Evolutionary conservation across 2,329 filamentous ascomycete genomes (phyloP).

Genomic region (Lachnellula hyalina): DNA sequence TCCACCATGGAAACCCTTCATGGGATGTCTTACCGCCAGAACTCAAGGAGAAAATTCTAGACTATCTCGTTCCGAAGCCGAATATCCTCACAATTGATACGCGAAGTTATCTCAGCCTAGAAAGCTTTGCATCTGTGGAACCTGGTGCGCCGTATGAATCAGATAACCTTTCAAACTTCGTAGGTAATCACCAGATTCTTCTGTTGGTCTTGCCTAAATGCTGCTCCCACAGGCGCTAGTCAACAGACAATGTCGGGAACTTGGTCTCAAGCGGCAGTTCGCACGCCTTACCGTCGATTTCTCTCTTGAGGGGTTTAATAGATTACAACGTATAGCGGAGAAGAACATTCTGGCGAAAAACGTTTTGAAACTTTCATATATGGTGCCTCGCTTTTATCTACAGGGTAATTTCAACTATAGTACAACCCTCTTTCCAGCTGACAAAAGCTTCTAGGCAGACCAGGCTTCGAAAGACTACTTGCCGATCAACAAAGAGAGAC

Average conservation of each 20-base stretch:
- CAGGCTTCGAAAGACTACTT: slow-evolving; percentile 3
- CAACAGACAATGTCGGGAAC: slow-evolving; percentile 1
- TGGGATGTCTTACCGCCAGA: background rate
- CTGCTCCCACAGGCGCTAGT: slow-evolving; percentile 1
- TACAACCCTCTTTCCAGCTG: background rate
- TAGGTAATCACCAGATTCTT: background rate
- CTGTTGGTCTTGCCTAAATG: background rate
- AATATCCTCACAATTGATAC: slow-evolving; percentile 2
- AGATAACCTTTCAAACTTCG: background rate
- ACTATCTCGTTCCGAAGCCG: slow-evolving; percentile 1
- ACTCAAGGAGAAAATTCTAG: background rate
- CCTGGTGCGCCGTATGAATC: background rate
- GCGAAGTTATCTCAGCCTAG: slow-evolving; percentile 9
- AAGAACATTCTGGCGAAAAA: slow-evolving; percentile 45
- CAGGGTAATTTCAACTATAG: slow-evolving; percentile 36
- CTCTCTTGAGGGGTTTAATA: slow-evolving; percentile 43
- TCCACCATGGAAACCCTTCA: background rate
- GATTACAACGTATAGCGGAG: slow-evolving; percentile 43
- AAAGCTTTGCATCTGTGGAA: slow-evolving; percentile 3
- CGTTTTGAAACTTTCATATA: slow-evolving; percentile 56
- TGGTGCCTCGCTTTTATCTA: slow-evolving; percentile 54
- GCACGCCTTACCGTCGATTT: slow-evolving; percentile 33
- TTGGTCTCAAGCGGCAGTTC: slow-evolving; percentile 4
- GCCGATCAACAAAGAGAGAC: slow-evolving; percentile 4
- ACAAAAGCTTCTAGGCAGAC: slow-evolving; percentile 3